Percentiles rank a stretch among this genome's conserved stretches.
Conservation (phyloP, 352 stramenopile species). For the Globisporangium echinulatum region DNA sequence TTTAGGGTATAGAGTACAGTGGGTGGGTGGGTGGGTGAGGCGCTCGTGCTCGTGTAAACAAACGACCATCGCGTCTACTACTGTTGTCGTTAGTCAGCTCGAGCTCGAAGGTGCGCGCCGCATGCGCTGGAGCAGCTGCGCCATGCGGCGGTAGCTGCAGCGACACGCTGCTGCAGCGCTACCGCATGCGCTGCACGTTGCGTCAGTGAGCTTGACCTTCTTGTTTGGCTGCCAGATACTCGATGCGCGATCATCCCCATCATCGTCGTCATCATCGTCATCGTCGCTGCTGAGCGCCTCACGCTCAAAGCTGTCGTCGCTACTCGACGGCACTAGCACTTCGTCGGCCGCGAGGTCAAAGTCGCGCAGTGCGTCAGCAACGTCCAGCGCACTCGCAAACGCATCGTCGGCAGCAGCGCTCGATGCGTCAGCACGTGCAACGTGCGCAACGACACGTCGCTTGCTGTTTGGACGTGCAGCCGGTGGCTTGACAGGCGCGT, state of each 20-base stretch:
- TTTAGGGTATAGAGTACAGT: too few relatives aligned
- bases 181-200: conserved; percentile 37
- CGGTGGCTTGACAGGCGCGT: not conserved
- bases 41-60: not conserved
- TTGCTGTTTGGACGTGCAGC: conserved; percentile 4
- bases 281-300: conserved; percentile 46
- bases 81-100: too few relatives aligned
- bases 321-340: conserved; percentile 17
- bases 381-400: too few relatives aligned
- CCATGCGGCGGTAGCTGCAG: too few relatives aligned
- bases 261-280: conserved; percentile 11
- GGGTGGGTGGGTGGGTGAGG: not conserved
- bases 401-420: not conserved
- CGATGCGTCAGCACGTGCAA: not conserved
- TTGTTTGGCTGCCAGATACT: conserved; percentile 28
- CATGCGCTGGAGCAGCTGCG: too few relatives aligned
- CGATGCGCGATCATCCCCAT: not conserved
- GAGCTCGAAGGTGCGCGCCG: too few relatives aligned
- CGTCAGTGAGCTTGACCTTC: conserved; percentile 31
- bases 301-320: conserved; percentile 62
- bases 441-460: not conserved
- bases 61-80: too few relatives aligned
- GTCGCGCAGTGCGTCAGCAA: conserved; percentile 1
- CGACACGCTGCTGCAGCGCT: conserved; percentile 1
- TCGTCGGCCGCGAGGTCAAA: conserved; percentile 10